Conservation (phyloP, 306 rosid genomes). For the Prunus salicina region DNA sequence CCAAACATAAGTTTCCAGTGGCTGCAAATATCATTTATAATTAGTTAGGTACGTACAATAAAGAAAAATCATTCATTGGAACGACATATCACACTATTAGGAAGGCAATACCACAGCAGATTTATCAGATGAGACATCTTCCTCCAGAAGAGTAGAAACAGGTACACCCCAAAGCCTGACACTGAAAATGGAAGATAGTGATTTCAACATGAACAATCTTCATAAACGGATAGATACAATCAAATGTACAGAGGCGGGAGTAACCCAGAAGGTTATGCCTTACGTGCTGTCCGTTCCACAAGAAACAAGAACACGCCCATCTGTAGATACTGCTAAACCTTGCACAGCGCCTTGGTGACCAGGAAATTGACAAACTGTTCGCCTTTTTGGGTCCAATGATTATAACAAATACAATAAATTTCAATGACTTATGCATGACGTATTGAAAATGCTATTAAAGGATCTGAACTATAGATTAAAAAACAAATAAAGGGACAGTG, state of each 20-base stretch:
- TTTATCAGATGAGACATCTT: conserved; percentile 32
- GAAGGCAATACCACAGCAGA: conserved; percentile 48
- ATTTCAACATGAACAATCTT: neutral
- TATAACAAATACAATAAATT: neutral
- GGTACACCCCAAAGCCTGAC: conserved; percentile 87
- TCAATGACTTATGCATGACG: neutral
- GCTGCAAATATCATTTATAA: conserved; percentile 44
- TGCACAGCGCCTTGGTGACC: conserved; percentile 92
- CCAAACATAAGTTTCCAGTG: conserved; percentile 62
- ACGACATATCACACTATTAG: neutral
- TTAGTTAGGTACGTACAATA: conserved; percentile 17
- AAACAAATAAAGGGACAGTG: neutral
- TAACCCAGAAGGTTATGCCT: conserved; percentile 23
- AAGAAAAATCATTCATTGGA: neutral
- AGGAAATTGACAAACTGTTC: conserved; percentile 70
- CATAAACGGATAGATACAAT: neutral
- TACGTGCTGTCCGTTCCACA: conserved; percentile 95
- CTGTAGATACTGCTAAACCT: conserved; percentile 73
- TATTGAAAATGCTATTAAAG: neutral
- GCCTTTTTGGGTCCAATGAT: conserved; percentile 34
- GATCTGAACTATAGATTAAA: neutral
- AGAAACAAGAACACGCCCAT: conserved; percentile 77
- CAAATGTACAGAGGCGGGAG: neutral
- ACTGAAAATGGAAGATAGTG: conserved; percentile 38
- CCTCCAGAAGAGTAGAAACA: conserved; percentile 39